phyloP scores from a whole-genome alignment of 805 yeast genomes.

The Kodamaea restingae region DNA sequence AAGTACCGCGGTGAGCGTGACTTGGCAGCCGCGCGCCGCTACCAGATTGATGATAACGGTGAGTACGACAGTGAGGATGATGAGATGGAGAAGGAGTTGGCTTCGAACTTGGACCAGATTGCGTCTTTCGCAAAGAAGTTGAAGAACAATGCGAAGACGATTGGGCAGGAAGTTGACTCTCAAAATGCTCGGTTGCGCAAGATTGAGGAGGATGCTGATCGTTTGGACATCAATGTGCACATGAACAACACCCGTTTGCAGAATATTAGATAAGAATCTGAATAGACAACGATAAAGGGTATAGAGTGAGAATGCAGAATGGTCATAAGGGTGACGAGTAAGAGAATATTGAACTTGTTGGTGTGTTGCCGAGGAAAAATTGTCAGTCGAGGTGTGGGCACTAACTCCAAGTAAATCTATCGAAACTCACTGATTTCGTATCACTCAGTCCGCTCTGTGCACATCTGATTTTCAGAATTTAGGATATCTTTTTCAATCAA shows the following conservation, averaged over 20 bases:
- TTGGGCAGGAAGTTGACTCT: slow-evolving; percentile 71
- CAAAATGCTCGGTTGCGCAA: slow-evolving; percentile 72
- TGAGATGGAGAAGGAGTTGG: slow-evolving; percentile 84
- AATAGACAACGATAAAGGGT: neutral
- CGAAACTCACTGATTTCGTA: too few relatives aligned
- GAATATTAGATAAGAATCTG: slow-evolving; percentile 38
- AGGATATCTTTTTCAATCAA: too few relatives aligned
- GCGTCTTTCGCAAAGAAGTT: slow-evolving; percentile 63
- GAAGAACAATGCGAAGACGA: slow-evolving; percentile 65
- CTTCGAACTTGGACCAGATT: slow-evolving; percentile 77
- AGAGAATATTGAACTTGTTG: neutral
- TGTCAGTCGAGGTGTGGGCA: too few relatives aligned
- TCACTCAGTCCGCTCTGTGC: too few relatives aligned
- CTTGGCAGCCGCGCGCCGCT: slow-evolving; percentile 58
- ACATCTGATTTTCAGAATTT: too few relatives aligned
- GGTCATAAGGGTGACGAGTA: too few relatives aligned
- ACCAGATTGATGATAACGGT: slow-evolving; percentile 82
- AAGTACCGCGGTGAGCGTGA: slow-evolving; percentile 52
- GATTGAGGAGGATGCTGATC: slow-evolving; percentile 81
- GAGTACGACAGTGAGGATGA: slow-evolving; percentile 93
- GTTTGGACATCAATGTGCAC: slow-evolving; percentile 78
- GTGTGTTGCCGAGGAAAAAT: too few relatives aligned
- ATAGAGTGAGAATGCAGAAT: neutral
- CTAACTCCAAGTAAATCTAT: too few relatives aligned
- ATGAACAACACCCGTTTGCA: slow-evolving; percentile 67